Conservation (phyloP, 345 rosid genomes). For the Linum trigynum region DNA sequence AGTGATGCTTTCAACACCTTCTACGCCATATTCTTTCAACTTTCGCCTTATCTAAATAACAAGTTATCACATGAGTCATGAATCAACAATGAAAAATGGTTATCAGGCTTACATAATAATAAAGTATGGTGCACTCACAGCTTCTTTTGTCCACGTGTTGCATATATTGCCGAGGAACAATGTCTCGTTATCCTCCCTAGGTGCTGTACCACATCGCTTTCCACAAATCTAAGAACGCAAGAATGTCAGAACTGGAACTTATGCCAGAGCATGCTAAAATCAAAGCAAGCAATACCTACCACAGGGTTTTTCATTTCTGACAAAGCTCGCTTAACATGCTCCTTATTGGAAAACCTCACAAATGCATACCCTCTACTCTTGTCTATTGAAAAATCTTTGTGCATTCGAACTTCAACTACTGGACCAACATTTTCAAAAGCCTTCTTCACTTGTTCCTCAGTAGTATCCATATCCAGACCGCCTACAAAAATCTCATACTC, state of each 20-base stretch:
- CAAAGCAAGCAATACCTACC: conserved; percentile 23
- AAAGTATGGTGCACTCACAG: conserved; percentile 34
- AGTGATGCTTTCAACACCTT: conserved; percentile 44
- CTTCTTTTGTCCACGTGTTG: conserved; percentile 66
- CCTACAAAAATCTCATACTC: conserved; percentile 54
- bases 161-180: conserved; percentile 56
- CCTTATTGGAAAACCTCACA: conserved; percentile 49
- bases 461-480: conserved; percentile 50
- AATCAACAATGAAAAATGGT: conserved; percentile 2
- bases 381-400: conserved; percentile 32
- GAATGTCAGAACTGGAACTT: conserved; percentile 5
- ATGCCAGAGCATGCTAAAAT: not conserved
- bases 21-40: conserved; percentile 45
- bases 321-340: conserved; percentile 46
- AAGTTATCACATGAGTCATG: conserved; percentile 9
- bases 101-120: conserved; percentile 1
- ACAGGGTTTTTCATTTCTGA: conserved; percentile 56
- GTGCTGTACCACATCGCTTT: conserved; percentile 56
- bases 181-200: conserved; percentile 57
- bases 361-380: conserved; percentile 60
- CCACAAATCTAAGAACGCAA: conserved; percentile 39
- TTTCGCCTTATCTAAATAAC: conserved; percentile 44
- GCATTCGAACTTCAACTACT: conserved; percentile 46
- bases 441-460: conserved; percentile 46
- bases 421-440: conserved; percentile 52